Percentiles rank a stretch among this genome's conserved stretches.
Conservation (phyloP, 164 flowering plant species). For the Buxus sempervirens region DNA sequence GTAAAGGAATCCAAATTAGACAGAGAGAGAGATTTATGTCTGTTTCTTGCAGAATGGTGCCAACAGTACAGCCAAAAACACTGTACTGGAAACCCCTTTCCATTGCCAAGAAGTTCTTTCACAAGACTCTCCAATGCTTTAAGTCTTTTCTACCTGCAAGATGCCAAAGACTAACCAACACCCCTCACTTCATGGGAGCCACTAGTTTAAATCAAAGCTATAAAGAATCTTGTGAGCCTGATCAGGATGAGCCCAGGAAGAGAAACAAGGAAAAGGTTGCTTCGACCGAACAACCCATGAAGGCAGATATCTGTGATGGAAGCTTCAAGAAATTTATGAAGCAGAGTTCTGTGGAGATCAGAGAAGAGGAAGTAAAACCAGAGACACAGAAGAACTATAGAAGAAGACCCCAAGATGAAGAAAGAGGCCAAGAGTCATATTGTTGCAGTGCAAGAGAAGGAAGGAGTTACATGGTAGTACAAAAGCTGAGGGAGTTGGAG, state of each 20-base stretch:
- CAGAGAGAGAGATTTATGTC: conserved; percentile 5
- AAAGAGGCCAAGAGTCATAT: too few species aligned
- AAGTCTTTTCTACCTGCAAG: conserved; percentile 46
- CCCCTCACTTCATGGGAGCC: conserved; percentile 22
- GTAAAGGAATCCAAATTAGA: conserved; percentile 12
- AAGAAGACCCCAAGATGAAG: too few species aligned
- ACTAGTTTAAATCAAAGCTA: not conserved
- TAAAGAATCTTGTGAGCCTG: conserved; percentile 21
- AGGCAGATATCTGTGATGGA: conserved; percentile 15
- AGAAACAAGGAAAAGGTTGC: conserved; percentile 11
- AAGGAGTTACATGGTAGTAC: conserved; percentile 24
- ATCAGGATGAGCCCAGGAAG: conserved; percentile 13
- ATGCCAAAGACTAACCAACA: conserved; percentile 47
- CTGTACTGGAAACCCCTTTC: conserved; percentile 21
- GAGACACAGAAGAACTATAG: not conserved
- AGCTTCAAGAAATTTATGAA: conserved; percentile 19
- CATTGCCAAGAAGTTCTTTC: conserved; percentile 23
- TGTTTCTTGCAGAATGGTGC: conserved; percentile 13
- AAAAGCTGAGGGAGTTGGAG: conserved; percentile 64
- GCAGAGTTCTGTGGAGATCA: conserved; percentile 13
- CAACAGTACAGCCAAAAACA: conserved; percentile 17
- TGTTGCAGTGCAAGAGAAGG: conserved; percentile 16
- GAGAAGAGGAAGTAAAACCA: conserved; percentile 19
- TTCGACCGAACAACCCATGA: conserved; percentile 2
- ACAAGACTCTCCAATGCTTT: conserved; percentile 38